Conservation (phyloP, 768 basidiomycete species). For the Suillus discolor region DNA sequence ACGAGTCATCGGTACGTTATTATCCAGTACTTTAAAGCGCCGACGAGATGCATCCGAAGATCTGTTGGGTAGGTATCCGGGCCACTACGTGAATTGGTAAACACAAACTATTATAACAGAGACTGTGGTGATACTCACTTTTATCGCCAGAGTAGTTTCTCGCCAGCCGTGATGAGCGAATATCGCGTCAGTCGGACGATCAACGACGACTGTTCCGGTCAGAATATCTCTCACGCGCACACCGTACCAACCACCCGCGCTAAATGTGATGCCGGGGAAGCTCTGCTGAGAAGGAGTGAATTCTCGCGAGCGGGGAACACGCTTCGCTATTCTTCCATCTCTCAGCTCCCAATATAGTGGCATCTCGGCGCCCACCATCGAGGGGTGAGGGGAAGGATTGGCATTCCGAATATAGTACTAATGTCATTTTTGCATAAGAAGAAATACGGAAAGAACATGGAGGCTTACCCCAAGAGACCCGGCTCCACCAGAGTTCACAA, state of each 20-base stretch:
- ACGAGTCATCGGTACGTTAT: slow-evolving; percentile 18
- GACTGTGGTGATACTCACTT: slow-evolving; percentile 16
- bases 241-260: slow-evolving; percentile 21
- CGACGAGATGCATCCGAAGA: slow-evolving; percentile 13
- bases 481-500: slow-evolving; percentile 12
- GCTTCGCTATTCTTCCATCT: slow-evolving; percentile 22
- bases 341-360: slow-evolving; percentile 18
- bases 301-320: slow-evolving; percentile 20
- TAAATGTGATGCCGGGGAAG: slow-evolving; percentile 23
- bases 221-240: slow-evolving; percentile 21
- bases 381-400: slow-evolving; percentile 26
- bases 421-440: neutral
- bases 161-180: slow-evolving; percentile 24
- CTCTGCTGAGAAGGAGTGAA: slow-evolving; percentile 18
- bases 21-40: slow-evolving; percentile 15
- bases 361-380: slow-evolving; percentile 16
- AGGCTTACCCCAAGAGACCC: slow-evolving; percentile 13
- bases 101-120: neutral
- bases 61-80: slow-evolving; percentile 17
- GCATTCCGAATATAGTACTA: slow-evolving; percentile 17
- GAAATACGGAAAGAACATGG: neutral
- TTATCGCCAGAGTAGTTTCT: slow-evolving; percentile 20
- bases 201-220: slow-evolving; percentile 13
- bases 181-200: slow-evolving; percentile 19
- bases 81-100: slow-evolving; percentile 20